phyloP scores from a whole-genome alignment of 352 stramenopile genomes.

The Pythium sp. region DNA sequence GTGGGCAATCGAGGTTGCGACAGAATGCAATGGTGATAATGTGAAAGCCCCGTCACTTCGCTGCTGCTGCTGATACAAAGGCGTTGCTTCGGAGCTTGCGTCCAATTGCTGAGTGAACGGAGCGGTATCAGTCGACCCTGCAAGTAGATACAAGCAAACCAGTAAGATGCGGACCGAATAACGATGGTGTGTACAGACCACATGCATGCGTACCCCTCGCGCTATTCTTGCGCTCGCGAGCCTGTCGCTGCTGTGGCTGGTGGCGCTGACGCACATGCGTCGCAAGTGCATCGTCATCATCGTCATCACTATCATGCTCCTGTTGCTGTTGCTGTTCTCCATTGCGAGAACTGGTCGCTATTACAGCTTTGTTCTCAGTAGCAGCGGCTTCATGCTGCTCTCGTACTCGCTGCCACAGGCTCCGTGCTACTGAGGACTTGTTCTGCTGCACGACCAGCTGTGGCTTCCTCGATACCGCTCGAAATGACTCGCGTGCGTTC shows the following conservation, averaged over 20 bases:
- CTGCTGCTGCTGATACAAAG: neutral
- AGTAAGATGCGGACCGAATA: neutral
- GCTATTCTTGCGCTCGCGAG: neutral
- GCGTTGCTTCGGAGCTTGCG: neutral
- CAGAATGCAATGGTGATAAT: neutral
- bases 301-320: neutral
- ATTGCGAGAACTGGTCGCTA: neutral
- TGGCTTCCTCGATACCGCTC: neutral
- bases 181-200: neutral
- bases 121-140: neutral
- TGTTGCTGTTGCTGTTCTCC: neutral
- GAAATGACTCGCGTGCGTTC: neutral
- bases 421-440: neutral
- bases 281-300: neutral
- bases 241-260: neutral
- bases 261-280: neutral
- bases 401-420: neutral
- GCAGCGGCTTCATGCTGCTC: neutral
- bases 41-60: neutral
- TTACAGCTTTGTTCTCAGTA: neutral
- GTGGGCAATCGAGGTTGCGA: neutral
- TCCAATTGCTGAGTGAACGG: neutral
- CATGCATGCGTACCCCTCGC: neutral
- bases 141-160: neutral
- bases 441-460: neutral